phyloP scores from a whole-genome alignment of 1,284 basidiomycete genomes.

The Malassezia yamatoensis region DNA sequence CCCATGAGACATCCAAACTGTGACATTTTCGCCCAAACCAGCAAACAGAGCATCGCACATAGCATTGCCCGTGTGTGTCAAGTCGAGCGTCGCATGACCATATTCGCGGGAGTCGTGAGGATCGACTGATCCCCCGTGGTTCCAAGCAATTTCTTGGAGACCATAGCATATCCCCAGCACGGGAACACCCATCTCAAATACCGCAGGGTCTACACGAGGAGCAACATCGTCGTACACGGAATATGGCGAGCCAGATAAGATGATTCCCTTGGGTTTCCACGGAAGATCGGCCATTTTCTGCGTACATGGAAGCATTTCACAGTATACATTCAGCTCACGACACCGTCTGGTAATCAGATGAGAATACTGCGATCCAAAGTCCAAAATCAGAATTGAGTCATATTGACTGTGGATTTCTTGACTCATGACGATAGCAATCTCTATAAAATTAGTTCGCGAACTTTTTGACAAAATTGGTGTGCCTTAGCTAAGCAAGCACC shows the following conservation, averaged over 20 bases:
- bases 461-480: not conserved
- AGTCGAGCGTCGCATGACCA: conserved; percentile 72
- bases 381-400: conserved; percentile 89
- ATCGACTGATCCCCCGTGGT: conserved; percentile 73
- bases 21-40: conserved; percentile 63
- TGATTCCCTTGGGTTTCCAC: conserved; percentile 95
- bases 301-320: conserved; percentile 95
- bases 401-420: conserved; percentile 79
- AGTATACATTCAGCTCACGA: conserved; percentile 94
- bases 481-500: not conserved
- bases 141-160: conserved; percentile 94
- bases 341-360: conserved; percentile 96
- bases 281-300: conserved; percentile 76
- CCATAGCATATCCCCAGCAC: conserved; percentile 97
- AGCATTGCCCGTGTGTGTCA: conserved; percentile 60
- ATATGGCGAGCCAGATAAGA: conserved; percentile 94
- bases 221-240: conserved; percentile 90
- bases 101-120: conserved; percentile 90
- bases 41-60: conserved; percentile 66
- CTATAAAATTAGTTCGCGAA: not conserved
- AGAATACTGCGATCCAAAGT: conserved; percentile 98
- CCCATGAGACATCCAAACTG: conserved; percentile 99
- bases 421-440: conserved; percentile 21
- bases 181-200: conserved; percentile 83
- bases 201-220: conserved; percentile 86